Percentiles rank a stretch among this genome's conserved stretches.
These are phyloP conservation scores for Oehlia diaphana DNA, from an alignment of 192 early-diverging fungal genomes.

Conservation along the genomic window DNA sequence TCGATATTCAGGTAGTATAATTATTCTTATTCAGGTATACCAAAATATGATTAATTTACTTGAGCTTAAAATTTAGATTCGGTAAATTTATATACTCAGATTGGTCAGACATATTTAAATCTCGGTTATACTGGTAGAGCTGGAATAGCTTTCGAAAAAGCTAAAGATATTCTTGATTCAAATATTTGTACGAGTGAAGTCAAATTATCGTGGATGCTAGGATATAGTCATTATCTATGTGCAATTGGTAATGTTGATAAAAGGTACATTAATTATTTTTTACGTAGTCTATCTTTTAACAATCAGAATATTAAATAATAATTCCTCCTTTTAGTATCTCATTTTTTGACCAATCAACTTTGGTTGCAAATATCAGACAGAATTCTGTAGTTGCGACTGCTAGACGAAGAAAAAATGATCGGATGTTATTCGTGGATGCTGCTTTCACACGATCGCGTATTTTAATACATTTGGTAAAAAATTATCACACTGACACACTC, in stretches of 20 bases:
- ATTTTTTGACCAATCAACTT: slow-evolving; percentile 4
- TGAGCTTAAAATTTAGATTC: slow-evolving; percentile 40
- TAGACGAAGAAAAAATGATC: slow-evolving; percentile 31
- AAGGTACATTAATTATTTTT: slow-evolving; percentile 31
- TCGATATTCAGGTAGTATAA: slow-evolving; percentile 34
- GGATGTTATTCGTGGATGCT: slow-evolving; percentile 37
- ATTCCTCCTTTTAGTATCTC: slow-evolving; percentile 1
- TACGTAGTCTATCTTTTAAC: background rate
- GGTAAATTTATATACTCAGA: slow-evolving; percentile 44
- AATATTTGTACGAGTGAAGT: slow-evolving; percentile 23
- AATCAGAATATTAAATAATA: background rate
- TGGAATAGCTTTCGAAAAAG: slow-evolving; percentile 53
- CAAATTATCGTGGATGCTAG: slow-evolving; percentile 49
- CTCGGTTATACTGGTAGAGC: slow-evolving; percentile 80
- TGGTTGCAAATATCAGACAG: background rate
- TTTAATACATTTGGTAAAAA: slow-evolving; percentile 18
- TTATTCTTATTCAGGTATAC: background rate
- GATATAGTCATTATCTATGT: slow-evolving; percentile 59
- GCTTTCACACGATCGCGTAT: slow-evolving; percentile 44
- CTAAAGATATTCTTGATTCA: slow-evolving; percentile 38
- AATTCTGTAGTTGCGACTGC: background rate
- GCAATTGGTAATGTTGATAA: slow-evolving; percentile 58
- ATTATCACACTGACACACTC: background rate
- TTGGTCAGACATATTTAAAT: slow-evolving; percentile 57
- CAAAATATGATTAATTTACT: background rate